Evolutionary conservation across 768 basidiomycete species (phyloP), one percentile per base, ranked within the genome.

Genomic region (Roridomyces roridus): DNA sequence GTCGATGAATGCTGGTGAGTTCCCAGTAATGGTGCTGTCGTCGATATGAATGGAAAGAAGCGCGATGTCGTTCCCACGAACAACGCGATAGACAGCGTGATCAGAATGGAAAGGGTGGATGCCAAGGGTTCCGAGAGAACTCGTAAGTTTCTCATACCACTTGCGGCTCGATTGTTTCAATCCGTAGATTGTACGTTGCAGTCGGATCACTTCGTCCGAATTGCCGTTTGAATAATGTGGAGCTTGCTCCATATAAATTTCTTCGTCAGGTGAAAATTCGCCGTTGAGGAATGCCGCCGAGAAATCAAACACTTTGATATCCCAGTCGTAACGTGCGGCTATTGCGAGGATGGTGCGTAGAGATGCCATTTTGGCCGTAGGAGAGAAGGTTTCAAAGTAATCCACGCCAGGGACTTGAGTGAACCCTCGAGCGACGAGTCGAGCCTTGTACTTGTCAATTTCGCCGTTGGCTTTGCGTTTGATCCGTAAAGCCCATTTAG

Each of bases 401-500:
- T 74, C 70, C 7, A 67, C 47, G 3, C 74, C 73, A n/a, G 40
- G 50, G 15, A 43, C 50, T 15, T 51, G 50, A 1, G 40, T 51
- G 26, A 51, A 51, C 3, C 1, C 18, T 5, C 28, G 28, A 0
- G 50, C 50, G 5, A 51, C 50, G 3, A 51, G 50, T 3, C 50
- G 40, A 24, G 66, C 72, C 54, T 77, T 76, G 65, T 70, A 68
- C 2, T 65, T 55, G 17, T 57, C 48, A 28, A 78, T 67, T 0
- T 56, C 59, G 25, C 74, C 78, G 28, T 70, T 44, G 5, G 63
- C 57, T 48, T 78, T 68, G 41, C 64, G 62, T 59, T 80, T 80
- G 48, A 70, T 60, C 20, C 60, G 59, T 25, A 66, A 67, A 3
- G 70, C 71, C 70, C 71, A 72, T 40, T 54, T 50, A 12, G 51